A percentile compares a stretch with the other conserved stretches of the same genome.
These are phyloP conservation scores for Dianthus caryophyllus DNA, from an alignment of 148 eudicot species.

Conservation along the genomic window DNA sequence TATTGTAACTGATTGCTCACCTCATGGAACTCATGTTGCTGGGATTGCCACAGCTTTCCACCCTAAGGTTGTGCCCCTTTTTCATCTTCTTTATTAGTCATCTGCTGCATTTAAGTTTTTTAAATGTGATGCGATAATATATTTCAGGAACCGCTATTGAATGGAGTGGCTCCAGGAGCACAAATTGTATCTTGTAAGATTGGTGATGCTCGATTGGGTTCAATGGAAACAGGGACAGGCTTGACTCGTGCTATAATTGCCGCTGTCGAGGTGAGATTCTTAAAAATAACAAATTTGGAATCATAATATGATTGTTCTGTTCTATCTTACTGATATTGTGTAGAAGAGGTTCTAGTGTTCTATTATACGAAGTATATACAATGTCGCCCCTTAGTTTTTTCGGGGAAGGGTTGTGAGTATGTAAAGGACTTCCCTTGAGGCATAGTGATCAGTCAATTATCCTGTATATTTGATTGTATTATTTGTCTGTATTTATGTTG, in stretches of 20 bases:
- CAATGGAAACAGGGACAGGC: constrained; percentile 99
- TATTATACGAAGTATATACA: not conserved
- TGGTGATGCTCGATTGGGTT: constrained; percentile 89
- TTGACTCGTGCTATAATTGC: constrained; percentile 89
- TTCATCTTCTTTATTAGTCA: constrained; percentile 2
- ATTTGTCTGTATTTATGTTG: not conserved
- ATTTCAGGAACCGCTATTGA: constrained; percentile 78
- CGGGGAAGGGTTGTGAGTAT: not conserved
- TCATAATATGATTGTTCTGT: not conserved
- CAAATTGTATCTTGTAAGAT: constrained; percentile 94
- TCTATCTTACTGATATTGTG: constrained; percentile 2
- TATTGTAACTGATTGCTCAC: constrained; percentile 91
- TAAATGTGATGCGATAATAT: not conserved
- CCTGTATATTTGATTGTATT: not conserved
- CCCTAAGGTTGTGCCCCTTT: constrained; percentile 53
- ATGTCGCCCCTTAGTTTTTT: not conserved
- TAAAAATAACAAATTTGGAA: not conserved
- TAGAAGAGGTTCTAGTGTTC: not conserved
- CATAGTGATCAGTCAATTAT: not conserved
- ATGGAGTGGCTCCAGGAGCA: constrained; percentile 99
- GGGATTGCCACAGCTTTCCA: constrained; percentile 95
- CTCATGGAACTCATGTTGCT: constrained; percentile 99
- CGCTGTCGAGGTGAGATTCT: constrained; percentile 73
- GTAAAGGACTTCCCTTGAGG: not conserved
- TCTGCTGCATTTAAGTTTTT: constrained; percentile 3